Evolutionary conservation across 345 rosid genomes (phyloP).

Genomic region (Camelina neglecta): DNA sequence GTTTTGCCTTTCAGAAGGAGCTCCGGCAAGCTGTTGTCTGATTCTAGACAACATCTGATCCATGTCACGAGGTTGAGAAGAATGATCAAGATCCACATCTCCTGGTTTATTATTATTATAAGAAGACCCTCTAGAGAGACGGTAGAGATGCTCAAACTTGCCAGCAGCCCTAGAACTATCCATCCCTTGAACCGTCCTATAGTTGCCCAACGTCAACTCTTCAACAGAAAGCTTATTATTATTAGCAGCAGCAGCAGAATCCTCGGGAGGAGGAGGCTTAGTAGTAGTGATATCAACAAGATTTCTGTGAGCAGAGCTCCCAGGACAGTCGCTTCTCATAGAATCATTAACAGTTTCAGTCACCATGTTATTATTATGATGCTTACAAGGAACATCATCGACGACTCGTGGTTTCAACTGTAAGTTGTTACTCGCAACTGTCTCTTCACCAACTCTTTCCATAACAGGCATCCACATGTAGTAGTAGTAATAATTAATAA

Average conservation of each 20-base stretch:
- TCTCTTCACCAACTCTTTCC: conserved; percentile 57
- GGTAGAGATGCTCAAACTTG: conserved; percentile 46
- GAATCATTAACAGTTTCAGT: conserved; percentile 38
- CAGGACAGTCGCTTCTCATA: conserved; percentile 45
- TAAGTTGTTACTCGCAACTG: conserved; percentile 43
- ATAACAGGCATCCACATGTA: conserved; percentile 32
- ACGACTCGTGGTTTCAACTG: conserved; percentile 43
- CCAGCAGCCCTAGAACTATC: conserved; percentile 44
- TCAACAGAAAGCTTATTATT: conserved; percentile 42
- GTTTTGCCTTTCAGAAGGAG: conserved; percentile 45
- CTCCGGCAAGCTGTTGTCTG: conserved; percentile 47
- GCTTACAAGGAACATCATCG: conserved; percentile 48
- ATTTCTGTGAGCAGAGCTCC: conserved; percentile 43
- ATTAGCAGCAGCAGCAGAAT: not conserved
- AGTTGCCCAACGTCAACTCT: conserved; percentile 52
- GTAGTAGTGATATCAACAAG: conserved; percentile 30
- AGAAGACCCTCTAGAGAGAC: conserved; percentile 35
- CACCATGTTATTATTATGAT: conserved; percentile 13
- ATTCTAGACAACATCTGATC: conserved; percentile 47
- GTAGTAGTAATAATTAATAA: not conserved
- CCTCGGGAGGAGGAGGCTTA: conserved; percentile 41
- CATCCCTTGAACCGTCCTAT: conserved; percentile 45
- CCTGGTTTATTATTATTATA: conserved; percentile 8
- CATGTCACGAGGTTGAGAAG: conserved; percentile 45
- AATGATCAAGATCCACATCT: conserved; percentile 42